phyloP scores from a whole-genome alignment of 2,329 filamentous ascomycete species.

The Neoarthrinium moseri region DNA sequence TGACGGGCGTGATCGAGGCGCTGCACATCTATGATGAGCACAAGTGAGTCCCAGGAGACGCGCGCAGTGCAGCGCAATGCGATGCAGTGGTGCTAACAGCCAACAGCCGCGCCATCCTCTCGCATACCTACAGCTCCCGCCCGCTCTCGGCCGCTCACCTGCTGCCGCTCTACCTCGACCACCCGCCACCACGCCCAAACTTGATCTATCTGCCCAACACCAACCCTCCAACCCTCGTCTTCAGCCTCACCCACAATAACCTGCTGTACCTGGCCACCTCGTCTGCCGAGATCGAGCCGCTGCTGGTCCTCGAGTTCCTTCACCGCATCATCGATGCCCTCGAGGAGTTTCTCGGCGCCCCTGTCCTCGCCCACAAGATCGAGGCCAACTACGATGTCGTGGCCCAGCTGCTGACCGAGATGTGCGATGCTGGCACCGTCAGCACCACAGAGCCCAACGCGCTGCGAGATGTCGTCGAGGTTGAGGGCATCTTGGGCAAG shows the following conservation, averaged over 20 bases:
- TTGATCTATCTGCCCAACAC: conserved; percentile 81
- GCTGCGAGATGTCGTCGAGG: conserved; percentile 85
- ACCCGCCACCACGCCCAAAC: conserved; percentile 78
- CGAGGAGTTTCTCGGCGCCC: conserved; percentile 90
- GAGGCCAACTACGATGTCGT: conserved; percentile 91
- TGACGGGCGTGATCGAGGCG: conserved; percentile 86
- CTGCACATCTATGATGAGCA: conserved; percentile 96
- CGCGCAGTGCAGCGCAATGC: not conserved
- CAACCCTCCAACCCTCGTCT: conserved; percentile 83
- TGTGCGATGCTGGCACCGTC: conserved; percentile 92
- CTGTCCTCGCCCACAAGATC: conserved; percentile 81
- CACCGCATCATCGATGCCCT: conserved; percentile 90
- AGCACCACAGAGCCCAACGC: conserved; percentile 92
- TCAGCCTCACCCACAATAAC: conserved; percentile 83
- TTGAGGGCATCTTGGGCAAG: conserved; percentile 87
- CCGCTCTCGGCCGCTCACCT: conserved; percentile 75
- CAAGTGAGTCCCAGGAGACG: conserved; percentile 73
- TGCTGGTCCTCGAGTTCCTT: conserved; percentile 90
- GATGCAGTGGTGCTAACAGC: conserved; percentile 17
- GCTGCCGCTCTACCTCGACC: conserved; percentile 82
- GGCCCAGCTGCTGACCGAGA: conserved; percentile 88
- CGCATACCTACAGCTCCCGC: conserved; percentile 82
- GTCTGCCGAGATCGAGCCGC: conserved; percentile 83
- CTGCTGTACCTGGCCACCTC: conserved; percentile 82
- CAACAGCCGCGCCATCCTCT: conserved; percentile 74